A percentile compares a stretch with the other conserved stretches of the same genome.
Conservation (phyloP, 2,329 filamentous ascomycete genomes). For the Tolypocladium sp. region DNA sequence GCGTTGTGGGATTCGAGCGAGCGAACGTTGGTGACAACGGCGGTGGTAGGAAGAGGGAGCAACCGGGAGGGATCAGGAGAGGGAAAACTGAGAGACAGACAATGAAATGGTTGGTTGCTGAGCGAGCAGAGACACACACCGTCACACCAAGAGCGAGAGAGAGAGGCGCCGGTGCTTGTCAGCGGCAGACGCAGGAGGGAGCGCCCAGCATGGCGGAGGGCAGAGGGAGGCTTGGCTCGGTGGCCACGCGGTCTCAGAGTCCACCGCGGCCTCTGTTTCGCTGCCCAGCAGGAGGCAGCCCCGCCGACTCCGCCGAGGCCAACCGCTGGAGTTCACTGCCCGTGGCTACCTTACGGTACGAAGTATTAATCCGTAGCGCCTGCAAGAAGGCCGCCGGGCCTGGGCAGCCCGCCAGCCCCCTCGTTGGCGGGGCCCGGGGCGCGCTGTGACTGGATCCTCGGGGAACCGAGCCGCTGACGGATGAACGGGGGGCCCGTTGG, state of each 20-base stretch:
- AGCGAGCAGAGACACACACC: not conserved
- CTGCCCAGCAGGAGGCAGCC: not conserved
- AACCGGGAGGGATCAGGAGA: not conserved
- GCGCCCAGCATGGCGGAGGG: not conserved
- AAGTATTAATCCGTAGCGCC: no score
- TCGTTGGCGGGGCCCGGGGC: no score
- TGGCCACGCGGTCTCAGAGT: slow-evolving; percentile 1
- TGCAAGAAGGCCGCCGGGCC: no score
- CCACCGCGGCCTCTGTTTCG: not conserved
- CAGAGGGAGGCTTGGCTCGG: slow-evolving; percentile 1
- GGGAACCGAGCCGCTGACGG: no score
- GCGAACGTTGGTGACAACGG: not conserved
- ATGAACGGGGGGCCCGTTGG: not conserved
- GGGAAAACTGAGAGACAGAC: not conserved
- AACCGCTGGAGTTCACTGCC: not conserved
- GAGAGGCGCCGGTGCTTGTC: no score
- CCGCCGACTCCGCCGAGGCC: not conserved
- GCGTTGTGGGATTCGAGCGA: not conserved
- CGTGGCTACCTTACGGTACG: no score
- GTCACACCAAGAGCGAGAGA: no score
- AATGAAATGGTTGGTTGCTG: not conserved
- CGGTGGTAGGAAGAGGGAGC: not conserved
- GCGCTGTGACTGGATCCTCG: no score
- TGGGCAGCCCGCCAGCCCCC: no score
- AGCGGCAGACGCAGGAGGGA: not conserved